Percentiles rank a stretch among this genome's conserved stretches.
Evolutionary conservation across 768 basidiomycete genomes (phyloP).

Genomic region (Leucocoprinus birnbaumii): DNA sequence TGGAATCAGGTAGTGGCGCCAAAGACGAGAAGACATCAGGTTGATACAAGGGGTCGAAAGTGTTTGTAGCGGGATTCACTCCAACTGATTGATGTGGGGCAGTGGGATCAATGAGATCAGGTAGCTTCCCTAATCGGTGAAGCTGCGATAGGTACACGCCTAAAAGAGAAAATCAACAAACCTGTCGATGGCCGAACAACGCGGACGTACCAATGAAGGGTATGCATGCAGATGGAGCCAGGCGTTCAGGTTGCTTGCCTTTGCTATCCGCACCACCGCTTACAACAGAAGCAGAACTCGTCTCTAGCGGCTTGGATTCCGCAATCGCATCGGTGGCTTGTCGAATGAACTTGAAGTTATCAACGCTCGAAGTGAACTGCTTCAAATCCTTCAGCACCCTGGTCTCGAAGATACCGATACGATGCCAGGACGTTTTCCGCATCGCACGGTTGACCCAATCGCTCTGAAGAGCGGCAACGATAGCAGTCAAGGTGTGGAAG

Average conservation of each 20-base stretch:
- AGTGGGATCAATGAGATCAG: slow-evolving; percentile 82
- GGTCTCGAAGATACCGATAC: slow-evolving; percentile 66
- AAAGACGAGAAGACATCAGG: slow-evolving; percentile 80
- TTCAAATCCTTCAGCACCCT: slow-evolving; percentile 74
- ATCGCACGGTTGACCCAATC: slow-evolving; percentile 69
- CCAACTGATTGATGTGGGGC: slow-evolving; percentile 67
- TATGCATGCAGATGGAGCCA: slow-evolving; percentile 57
- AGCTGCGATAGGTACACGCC: slow-evolving; percentile 79
- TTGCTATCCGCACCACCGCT: slow-evolving; percentile 41
- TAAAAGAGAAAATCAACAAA: slow-evolving; percentile 23
- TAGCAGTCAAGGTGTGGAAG: slow-evolving; percentile 76
- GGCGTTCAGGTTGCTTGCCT: slow-evolving; percentile 35
- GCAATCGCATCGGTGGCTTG: slow-evolving; percentile 59
- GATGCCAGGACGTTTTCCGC: slow-evolving; percentile 57
- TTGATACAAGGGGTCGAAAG: slow-evolving; percentile 66
- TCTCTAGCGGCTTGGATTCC: slow-evolving; percentile 61
- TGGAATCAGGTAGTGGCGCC: slow-evolving; percentile 67
- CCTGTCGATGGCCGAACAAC: background rate
- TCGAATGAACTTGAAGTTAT: slow-evolving; percentile 77
- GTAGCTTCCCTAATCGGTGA: slow-evolving; percentile 59
- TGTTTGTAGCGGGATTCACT: slow-evolving; percentile 58
- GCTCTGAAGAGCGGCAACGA: slow-evolving; percentile 72
- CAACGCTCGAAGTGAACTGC: slow-evolving; percentile 55
- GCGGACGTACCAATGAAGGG: slow-evolving; percentile 71
- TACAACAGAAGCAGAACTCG: slow-evolving; percentile 47